phyloP scores from a whole-genome alignment of 192 early-diverging fungal genomes.

The Radiomyces spectabilis region DNA sequence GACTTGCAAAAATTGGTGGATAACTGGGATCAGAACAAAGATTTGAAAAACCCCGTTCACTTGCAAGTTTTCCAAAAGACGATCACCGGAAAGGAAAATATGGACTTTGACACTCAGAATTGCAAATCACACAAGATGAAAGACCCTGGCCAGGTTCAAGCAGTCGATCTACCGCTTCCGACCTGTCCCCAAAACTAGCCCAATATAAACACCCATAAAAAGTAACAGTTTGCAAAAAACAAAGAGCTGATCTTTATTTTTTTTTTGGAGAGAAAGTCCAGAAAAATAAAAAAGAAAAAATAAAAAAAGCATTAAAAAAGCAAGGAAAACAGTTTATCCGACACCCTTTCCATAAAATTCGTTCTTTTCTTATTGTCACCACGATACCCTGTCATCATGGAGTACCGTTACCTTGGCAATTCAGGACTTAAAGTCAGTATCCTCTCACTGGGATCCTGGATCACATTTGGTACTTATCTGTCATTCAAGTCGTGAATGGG shows the following conservation, averaged over 20 bases:
- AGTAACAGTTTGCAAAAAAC: no score
- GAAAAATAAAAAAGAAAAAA: not conserved
- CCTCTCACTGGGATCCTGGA: conserved; percentile 63
- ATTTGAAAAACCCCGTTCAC: conserved; percentile 8
- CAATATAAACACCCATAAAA: no score
- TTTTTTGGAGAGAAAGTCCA: no score
- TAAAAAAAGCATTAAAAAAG: not conserved
- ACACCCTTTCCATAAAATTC: not conserved
- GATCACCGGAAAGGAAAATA: conserved; percentile 24
- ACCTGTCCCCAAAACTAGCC: no score
- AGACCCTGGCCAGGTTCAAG: no score
- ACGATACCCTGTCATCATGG: conserved; percentile 38
- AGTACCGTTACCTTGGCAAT: conserved; percentile 72
- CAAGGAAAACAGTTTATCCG: not conserved
- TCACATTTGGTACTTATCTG: conserved; percentile 57
- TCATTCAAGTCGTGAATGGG: not conserved
- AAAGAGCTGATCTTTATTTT: no score
- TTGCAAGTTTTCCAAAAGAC: conserved; percentile 14
- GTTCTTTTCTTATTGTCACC: not conserved
- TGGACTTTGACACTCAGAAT: conserved; percentile 5
- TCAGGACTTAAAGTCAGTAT: conserved; percentile 72
- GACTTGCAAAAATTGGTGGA: conserved; percentile 21
- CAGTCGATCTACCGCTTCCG: no score
- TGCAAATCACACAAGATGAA: no score
- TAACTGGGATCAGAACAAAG: conserved; percentile 15